Evolutionary conservation across 495 filamentous ascomycete species (phyloP).

Genomic region (Lepraria neglecta): DNA sequence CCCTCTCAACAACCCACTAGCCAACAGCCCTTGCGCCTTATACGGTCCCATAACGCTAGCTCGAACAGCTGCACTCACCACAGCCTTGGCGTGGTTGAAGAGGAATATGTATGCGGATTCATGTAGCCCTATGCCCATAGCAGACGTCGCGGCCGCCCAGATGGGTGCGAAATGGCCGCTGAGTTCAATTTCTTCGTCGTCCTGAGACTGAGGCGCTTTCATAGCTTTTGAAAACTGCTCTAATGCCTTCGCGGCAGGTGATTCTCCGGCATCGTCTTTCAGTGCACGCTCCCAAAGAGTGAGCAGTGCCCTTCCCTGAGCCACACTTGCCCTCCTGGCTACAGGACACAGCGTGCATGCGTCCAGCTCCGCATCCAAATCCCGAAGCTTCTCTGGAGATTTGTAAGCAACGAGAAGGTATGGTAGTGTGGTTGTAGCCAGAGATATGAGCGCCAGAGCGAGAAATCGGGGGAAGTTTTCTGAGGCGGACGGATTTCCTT

Average conservation of each 20-base stretch:
- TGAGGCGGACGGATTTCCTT: conserved; percentile 37
- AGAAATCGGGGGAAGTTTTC: conserved; percentile 67
- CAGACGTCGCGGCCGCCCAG: conserved; percentile 65
- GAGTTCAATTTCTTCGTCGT: conserved; percentile 30
- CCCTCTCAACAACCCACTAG: conserved; percentile 54
- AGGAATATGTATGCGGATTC: conserved; percentile 79
- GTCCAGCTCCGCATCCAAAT: conserved; percentile 78
- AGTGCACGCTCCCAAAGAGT: conserved; percentile 84
- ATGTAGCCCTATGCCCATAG: conserved; percentile 54
- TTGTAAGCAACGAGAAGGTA: conserved; percentile 74
- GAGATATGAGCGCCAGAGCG: conserved; percentile 65
- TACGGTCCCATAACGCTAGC: conserved; percentile 89
- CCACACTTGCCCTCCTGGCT: conserved; percentile 71
- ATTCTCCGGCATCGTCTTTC: conserved; percentile 24
- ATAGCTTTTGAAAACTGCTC: conserved; percentile 35
- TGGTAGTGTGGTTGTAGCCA: conserved; percentile 74
- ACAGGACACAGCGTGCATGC: conserved; percentile 83
- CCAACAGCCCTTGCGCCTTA: conserved; percentile 78
- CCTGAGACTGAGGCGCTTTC: conserved; percentile 28
- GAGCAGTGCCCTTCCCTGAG: conserved; percentile 79
- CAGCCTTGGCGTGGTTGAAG: conserved; percentile 78
- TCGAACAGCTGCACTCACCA: conserved; percentile 82
- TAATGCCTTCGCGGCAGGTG: conserved; percentile 24
- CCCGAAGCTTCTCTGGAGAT: conserved; percentile 48
- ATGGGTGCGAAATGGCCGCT: conserved; percentile 71